Evolutionary conservation across 2,329 filamentous ascomycete species (phyloP).

Genomic region (Colletotrichum horii): DNA sequence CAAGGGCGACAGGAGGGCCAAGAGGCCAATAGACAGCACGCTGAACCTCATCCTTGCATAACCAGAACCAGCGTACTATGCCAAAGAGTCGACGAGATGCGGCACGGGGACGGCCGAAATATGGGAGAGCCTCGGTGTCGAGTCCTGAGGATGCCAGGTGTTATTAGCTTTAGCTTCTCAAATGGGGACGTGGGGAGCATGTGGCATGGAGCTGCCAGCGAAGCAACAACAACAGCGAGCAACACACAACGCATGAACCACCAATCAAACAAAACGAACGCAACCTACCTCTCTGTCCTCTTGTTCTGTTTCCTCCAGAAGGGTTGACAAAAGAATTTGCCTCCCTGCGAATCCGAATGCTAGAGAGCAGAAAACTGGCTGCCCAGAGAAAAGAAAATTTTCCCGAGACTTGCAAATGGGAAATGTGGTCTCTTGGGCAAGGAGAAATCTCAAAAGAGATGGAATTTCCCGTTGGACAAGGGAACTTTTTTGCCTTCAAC

Average conservation of each 20-base stretch:
- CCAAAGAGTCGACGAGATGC: background rate
- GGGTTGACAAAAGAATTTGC: background rate
- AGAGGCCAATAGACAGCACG: conserved; percentile 70
- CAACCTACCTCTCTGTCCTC: conserved; percentile 3
- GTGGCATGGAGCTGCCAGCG: conserved; percentile 13
- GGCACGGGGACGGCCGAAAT: conserved; percentile 4
- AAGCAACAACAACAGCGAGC: background rate
- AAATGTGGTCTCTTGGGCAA: conserved; percentile 19
- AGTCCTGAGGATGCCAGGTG: conserved; percentile 17
- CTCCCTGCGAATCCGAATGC: background rate
- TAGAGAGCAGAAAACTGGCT: background rate
- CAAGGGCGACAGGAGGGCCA: conserved; percentile 70
- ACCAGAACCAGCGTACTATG: background rate
- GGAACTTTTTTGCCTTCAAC: conserved; percentile 12
- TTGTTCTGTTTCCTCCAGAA: background rate
- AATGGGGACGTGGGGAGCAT: conserved; percentile 5
- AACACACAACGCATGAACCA: background rate
- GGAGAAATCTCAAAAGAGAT: conserved; percentile 1
- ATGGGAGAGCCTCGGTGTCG: background rate
- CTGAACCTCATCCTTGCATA: conserved; percentile 73
- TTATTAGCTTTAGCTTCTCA: conserved; percentile 11
- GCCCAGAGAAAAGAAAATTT: background rate
- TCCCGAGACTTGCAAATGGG: conserved; percentile 4
- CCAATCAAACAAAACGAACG: background rate
- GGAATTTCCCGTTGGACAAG: conserved; percentile 19